These are phyloP conservation scores for Penicilliopsis zonata DNA, from an alignment of 495 filamentous ascomycete genomes.

Conservation along the genomic window DNA sequence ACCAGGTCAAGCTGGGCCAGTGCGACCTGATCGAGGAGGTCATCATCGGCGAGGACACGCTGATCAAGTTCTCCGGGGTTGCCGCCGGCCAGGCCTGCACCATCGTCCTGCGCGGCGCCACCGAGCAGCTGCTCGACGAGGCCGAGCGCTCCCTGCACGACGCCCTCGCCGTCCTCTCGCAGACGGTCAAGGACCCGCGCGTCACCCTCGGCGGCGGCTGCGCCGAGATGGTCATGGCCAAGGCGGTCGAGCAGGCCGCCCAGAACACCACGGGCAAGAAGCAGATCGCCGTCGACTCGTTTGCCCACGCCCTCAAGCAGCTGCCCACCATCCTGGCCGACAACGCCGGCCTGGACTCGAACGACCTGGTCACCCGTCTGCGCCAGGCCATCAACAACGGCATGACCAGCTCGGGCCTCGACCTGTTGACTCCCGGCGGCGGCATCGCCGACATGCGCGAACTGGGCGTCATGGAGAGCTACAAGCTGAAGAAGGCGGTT, in stretches of 20 bases:
- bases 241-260: constrained; percentile 88
- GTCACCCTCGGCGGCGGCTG: constrained; percentile 93
- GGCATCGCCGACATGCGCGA: constrained; percentile 95
- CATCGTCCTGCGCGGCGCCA: constrained; percentile 90
- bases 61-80: constrained; percentile 95
- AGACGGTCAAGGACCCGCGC: constrained; percentile 89
- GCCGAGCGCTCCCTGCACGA: constrained; percentile 94
- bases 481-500: constrained; percentile 95
- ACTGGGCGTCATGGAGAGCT: constrained; percentile 93
- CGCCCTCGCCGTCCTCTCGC: constrained; percentile 90
- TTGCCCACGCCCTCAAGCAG: constrained; percentile 79
- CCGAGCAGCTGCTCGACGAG: constrained; percentile 92
- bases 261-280: constrained; percentile 95
- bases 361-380: constrained; percentile 82
- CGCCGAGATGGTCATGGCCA: constrained; percentile 98
- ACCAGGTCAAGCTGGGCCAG: constrained; percentile 87
- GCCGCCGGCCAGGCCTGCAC: constrained; percentile 92
- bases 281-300: constrained; percentile 82
- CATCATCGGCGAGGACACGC: constrained; percentile 91
- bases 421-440: constrained; percentile 80
- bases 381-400: constrained; percentile 91
- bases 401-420: constrained; percentile 80
- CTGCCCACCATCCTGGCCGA: constrained; percentile 94
- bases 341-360: constrained; percentile 91
- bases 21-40: constrained; percentile 97